A percentile compares a stretch with the other conserved stretches of the same genome.
phyloP scores from a whole-genome alignment of 2,329 filamentous ascomycete species.

The Alternaria burnsii region DNA sequence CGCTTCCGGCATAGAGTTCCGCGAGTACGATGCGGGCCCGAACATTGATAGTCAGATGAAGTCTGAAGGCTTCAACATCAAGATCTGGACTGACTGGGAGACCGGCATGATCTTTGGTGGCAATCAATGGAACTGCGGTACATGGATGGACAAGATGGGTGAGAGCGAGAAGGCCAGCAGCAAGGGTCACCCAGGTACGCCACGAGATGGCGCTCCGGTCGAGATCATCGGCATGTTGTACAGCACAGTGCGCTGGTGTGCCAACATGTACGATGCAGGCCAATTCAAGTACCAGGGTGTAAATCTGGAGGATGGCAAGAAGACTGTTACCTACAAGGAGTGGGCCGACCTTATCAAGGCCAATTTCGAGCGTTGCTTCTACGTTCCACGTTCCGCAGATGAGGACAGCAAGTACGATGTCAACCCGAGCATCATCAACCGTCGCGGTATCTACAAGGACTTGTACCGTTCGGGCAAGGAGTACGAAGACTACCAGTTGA shows the following conservation, averaged over 20 bases:
- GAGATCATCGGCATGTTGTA: conserved; percentile 95
- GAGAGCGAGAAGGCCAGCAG: conserved; percentile 89
- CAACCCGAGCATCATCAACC: conserved; percentile 80
- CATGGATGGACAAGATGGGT: conserved; percentile 99
- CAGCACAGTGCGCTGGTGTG: conserved; percentile 85
- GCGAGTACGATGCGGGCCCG: conserved; percentile 92
- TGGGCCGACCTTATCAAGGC: conserved; percentile 83
- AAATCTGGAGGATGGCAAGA: conserved; percentile 65
- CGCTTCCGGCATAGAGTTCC: conserved; percentile 87
- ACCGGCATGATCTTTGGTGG: conserved; percentile 93
- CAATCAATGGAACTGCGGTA: conserved; percentile 93
- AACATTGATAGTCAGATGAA: conserved; percentile 92
- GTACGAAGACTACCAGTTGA: conserved; percentile 97
- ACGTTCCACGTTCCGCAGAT: conserved; percentile 73
- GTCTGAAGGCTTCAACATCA: conserved; percentile 88
- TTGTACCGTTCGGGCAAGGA: conserved; percentile 92
- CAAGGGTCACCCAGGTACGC: conserved; percentile 95
- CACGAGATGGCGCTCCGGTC: conserved; percentile 91
- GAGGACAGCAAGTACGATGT: conserved; percentile 83
- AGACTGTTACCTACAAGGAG: conserved; percentile 72
- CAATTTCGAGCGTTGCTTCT: conserved; percentile 94
- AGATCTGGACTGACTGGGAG: conserved; percentile 89
- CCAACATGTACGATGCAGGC: conserved; percentile 70
- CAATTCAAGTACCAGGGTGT: conserved; percentile 79
- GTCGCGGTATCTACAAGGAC: conserved; percentile 97